Evolutionary conservation across 441 rosid genomes (phyloP), one percentile per base, ranked within the genome.

Genomic region (Dalechampia spathulata): DNA sequence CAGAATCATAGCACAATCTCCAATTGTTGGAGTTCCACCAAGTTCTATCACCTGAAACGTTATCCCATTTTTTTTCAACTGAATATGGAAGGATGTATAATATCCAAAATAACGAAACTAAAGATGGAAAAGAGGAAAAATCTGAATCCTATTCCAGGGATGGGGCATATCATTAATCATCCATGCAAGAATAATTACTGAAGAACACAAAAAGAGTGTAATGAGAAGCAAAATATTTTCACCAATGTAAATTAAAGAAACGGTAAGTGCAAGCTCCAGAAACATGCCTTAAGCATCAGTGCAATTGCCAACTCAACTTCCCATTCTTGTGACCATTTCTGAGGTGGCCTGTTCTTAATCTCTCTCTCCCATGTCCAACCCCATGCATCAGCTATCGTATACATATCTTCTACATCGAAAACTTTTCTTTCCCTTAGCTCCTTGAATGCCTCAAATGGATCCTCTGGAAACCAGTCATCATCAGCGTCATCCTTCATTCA

Each of bases 351-450:
- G 69, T 78, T 85, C 83, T 72, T 84, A 58, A 81, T 63, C 37
- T 89, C 84, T 67, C 60, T 83, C 72, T 92, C 99, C 99, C 99
- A 92, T 34, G 96, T 88, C 99, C 99, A 92, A 66, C 96, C 96
- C 99, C 99, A 92, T 63, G 72, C 99, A 80, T 92, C 99, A 53
- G 99, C 92, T 71, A 88, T 80, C 7, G 94, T 85, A 71, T 89
- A 92, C 96, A 92, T 92, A 63, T 92, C 96, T 41, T 82, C 70
- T 36, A 80, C 92, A 46, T 85, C 86, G 62, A 86, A 92, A 45
- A 78, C 75, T 73, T 80, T 80, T 54, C 95, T 80, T 54, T 82
- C 73, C 64, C 96, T 83, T 73, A 92, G 61, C 79, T 89, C 99
- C 74, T 84, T 78, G 74, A 85, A 83, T 45, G 96, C 99, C 74